Evolutionary conservation across 2,329 filamentous ascomycete species (phyloP).

Genomic region (Samsoniella hepiali): DNA sequence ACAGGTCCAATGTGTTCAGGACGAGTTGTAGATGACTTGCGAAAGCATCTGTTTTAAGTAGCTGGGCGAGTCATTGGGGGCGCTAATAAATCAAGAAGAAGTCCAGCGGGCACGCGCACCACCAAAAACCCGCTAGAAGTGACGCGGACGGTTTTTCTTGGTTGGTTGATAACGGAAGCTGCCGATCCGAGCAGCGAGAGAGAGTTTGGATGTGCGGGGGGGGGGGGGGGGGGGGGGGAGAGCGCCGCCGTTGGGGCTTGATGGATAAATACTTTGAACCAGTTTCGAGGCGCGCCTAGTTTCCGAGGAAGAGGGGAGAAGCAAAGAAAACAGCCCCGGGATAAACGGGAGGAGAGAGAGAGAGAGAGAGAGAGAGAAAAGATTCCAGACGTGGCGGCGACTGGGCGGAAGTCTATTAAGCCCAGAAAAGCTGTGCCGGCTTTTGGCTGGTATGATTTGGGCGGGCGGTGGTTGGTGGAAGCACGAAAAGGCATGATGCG

Average conservation of each 20-base stretch:
- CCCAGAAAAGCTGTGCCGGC: not conserved
- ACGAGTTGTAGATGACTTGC: not conserved
- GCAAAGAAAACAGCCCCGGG: not conserved
- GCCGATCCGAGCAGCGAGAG: not conserved
- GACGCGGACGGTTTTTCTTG: not conserved
- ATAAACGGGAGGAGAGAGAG: not conserved
- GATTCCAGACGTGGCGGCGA: not conserved
- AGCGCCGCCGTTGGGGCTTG: too few species aligned
- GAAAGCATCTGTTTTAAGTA: not conserved
- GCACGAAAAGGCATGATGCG: not conserved
- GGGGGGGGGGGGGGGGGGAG: not conserved
- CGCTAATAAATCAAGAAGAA: not conserved
- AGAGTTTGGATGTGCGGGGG: not conserved
- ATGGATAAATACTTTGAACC: too few species aligned
- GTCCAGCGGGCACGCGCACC: not conserved
- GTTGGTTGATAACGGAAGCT: not conserved
- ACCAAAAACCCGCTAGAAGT: not conserved
- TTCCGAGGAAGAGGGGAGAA: not conserved
- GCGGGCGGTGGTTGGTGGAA: constrained; percentile 1
- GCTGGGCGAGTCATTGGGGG: not conserved
- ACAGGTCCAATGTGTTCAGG: not conserved
- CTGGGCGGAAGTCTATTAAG: not conserved
- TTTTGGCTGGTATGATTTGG: constrained; percentile 2
- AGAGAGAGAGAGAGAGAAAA: not conserved
- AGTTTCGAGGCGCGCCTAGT: too few species aligned